A percentile compares a stretch with the other conserved stretches of the same genome.
These are phyloP conservation scores for Excoecaria cochinchinensis DNA, from an alignment of 345 rosid genomes.

Conservation along the genomic window DNA sequence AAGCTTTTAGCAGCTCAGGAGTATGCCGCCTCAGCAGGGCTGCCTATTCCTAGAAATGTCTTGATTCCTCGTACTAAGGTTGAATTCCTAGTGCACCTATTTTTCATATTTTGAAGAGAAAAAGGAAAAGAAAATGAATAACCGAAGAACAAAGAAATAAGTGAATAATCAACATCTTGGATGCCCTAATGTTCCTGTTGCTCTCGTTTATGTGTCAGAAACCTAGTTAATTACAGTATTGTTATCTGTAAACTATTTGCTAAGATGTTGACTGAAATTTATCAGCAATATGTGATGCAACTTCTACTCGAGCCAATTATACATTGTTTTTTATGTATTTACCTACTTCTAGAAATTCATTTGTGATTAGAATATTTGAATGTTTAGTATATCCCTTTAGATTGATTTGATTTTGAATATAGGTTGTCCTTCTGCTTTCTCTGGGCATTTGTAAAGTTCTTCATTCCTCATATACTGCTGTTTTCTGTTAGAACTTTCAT, in stretches of 20 bases:
- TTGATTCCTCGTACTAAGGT: constrained; percentile 99
- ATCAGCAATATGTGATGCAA: background rate
- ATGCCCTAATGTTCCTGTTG: background rate
- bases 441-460: background rate
- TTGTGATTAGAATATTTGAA: constrained; percentile 1
- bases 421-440: background rate
- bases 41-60: constrained; percentile 89
- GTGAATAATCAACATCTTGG: background rate
- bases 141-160: background rate
- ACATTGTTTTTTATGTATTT: background rate
- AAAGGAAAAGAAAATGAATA: background rate
- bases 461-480: background rate
- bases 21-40: constrained; percentile 79
- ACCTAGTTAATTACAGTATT: background rate
- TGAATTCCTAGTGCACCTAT: constrained; percentile 2
- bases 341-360: background rate
- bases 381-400: background rate
- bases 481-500: background rate
- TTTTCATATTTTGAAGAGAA: background rate
- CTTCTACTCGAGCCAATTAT: background rate
- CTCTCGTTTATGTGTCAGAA: background rate
- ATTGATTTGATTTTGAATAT: background rate
- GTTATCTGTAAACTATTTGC: constrained; percentile 5
- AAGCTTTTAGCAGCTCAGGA: constrained; percentile 98
- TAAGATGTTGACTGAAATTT: background rate